Conservation (phyloP, 352 stramenopile species). For the Pythium insidiosum region DNA sequence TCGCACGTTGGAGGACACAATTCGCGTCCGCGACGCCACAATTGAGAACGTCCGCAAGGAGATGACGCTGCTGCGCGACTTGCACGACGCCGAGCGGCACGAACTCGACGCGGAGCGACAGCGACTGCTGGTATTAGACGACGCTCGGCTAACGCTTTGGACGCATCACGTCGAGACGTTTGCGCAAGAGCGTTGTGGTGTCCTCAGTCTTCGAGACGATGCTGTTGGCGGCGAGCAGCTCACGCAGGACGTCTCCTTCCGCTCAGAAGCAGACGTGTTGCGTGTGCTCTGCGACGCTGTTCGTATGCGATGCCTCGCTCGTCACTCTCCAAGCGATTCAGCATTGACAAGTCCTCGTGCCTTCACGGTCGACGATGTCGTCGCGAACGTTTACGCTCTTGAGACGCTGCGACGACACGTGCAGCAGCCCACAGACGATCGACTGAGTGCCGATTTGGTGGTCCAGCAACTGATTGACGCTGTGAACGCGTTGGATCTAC, state of each 20-base stretch:
- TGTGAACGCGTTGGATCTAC: too few relatives aligned
- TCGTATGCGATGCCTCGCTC: too few relatives aligned
- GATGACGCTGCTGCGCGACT: slow-evolving; percentile 9
- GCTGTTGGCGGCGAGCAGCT: slow-evolving; percentile 23
- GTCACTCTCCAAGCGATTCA: too few relatives aligned
- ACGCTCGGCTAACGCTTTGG: slow-evolving; percentile 19
- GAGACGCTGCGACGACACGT: too few relatives aligned
- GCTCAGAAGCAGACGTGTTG: neutral
- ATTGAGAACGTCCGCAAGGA: slow-evolving; percentile 48
- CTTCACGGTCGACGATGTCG: neutral
- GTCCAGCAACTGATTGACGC: too few relatives aligned
- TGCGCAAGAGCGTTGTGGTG: slow-evolving; percentile 28
- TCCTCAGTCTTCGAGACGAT: slow-evolving; percentile 18
- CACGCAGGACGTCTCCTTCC: slow-evolving; percentile 26
- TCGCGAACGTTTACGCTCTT: neutral
- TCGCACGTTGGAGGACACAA: too few relatives aligned
- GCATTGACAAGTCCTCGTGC: neutral
- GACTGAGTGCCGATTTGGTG: too few relatives aligned
- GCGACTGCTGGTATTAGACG: too few relatives aligned
- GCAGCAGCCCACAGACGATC: too few relatives aligned
- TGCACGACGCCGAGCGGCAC: too few relatives aligned
- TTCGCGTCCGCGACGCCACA: slow-evolving; percentile 27
- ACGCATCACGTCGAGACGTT: slow-evolving; percentile 45
- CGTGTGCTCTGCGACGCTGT: neutral
- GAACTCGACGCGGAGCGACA: too few relatives aligned